Percentiles rank a stretch among this genome's conserved stretches.
These are phyloP conservation scores for Penicillium rolfsii DNA, from an alignment of 2,329 filamentous ascomycete species.

Conservation along the genomic window DNA sequence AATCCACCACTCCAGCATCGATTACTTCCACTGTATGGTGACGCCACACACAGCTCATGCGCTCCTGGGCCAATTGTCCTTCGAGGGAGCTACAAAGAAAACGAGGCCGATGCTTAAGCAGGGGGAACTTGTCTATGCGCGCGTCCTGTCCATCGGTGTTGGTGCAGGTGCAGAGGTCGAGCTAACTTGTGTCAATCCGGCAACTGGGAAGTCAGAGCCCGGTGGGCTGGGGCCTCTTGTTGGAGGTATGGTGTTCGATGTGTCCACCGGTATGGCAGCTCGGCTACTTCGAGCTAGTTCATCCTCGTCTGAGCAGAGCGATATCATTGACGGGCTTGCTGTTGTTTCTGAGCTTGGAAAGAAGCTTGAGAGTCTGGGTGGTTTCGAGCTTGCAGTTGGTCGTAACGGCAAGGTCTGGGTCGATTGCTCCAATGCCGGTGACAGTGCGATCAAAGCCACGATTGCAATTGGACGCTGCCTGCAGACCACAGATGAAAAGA, in stretches of 20 bases:
- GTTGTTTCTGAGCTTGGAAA: slow-evolving; percentile 81
- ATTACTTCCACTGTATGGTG: slow-evolving; percentile 79
- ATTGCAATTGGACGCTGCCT: slow-evolving; percentile 79
- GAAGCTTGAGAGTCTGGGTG: slow-evolving; percentile 61
- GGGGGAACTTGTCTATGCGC: slow-evolving; percentile 85
- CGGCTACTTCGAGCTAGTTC: slow-evolving; percentile 61
- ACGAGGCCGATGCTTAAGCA: slow-evolving; percentile 76
- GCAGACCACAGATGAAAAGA: slow-evolving; percentile 72
- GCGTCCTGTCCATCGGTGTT: slow-evolving; percentile 74
- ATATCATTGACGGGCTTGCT: slow-evolving; percentile 65
- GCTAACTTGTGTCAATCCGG: slow-evolving; percentile 82
- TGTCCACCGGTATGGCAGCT: slow-evolving; percentile 81
- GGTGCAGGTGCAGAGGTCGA: slow-evolving; percentile 86
- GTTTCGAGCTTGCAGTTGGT: slow-evolving; percentile 92
- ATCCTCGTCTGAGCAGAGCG: slow-evolving; percentile 34
- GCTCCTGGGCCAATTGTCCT: slow-evolving; percentile 82
- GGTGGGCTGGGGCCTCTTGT: slow-evolving; percentile 83
- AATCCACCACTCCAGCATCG: slow-evolving; percentile 72
- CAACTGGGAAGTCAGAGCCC: slow-evolving; percentile 83
- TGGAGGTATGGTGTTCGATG: slow-evolving; percentile 82
- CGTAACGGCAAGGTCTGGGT: slow-evolving; percentile 94
- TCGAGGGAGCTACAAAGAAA: slow-evolving; percentile 90
- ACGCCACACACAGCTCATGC: slow-evolving; percentile 66
- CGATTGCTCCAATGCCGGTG: slow-evolving; percentile 67
- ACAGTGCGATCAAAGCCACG: slow-evolving; percentile 62